Percentiles rank a stretch among this genome's conserved stretches.
Conservation (phyloP, 108 stramenopile species). For the Mediolabrus comicus region DNA sequence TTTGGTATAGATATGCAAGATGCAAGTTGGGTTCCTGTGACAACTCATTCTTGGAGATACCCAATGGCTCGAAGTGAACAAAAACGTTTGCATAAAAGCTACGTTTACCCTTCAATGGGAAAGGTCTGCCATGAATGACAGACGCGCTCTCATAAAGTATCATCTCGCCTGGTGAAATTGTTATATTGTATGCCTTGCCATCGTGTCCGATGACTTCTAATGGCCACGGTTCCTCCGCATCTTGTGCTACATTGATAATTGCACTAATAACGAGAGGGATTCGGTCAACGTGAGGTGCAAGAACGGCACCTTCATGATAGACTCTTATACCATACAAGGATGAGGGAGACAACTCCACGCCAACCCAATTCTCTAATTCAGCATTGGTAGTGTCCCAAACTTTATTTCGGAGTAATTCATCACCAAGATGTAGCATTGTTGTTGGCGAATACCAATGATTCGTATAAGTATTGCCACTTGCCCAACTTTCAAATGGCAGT, state of each 20-base stretch:
- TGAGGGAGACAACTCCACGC: conserved; percentile 68
- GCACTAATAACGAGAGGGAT: conserved; percentile 85
- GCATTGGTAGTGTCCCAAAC: conserved; percentile 42
- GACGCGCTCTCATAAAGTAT: conserved; percentile 90
- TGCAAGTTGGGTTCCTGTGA: conserved; percentile 4
- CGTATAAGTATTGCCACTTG: conserved; percentile 66
- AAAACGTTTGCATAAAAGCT: conserved; percentile 77
- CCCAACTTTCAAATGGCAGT: conserved; percentile 56
- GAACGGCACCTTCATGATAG: conserved; percentile 67
- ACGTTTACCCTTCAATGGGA: conserved; percentile 77
- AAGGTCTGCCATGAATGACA: conserved; percentile 92
- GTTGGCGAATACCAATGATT: conserved; percentile 83
- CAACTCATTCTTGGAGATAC: conserved; percentile 24
- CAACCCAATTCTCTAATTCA: conserved; percentile 80
- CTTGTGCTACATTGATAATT: conserved; percentile 88
- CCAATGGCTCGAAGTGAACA: conserved; percentile 87
- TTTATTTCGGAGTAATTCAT: conserved; percentile 9
- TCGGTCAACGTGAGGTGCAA: conserved; percentile 93
- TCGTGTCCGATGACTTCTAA: conserved; percentile 90
- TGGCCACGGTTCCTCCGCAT: conserved; percentile 87
- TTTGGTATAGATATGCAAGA: conserved; percentile 19
- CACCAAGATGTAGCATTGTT: conserved; percentile 44
- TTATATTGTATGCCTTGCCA: conserved; percentile 84
- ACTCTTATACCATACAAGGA: conserved; percentile 91
- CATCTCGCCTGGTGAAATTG: conserved; percentile 90